Percentiles rank a stretch among this genome's conserved stretches.
phyloP scores from a whole-genome alignment of 192 early-diverging fungal species.

The Funneliformis mosseae region DNA sequence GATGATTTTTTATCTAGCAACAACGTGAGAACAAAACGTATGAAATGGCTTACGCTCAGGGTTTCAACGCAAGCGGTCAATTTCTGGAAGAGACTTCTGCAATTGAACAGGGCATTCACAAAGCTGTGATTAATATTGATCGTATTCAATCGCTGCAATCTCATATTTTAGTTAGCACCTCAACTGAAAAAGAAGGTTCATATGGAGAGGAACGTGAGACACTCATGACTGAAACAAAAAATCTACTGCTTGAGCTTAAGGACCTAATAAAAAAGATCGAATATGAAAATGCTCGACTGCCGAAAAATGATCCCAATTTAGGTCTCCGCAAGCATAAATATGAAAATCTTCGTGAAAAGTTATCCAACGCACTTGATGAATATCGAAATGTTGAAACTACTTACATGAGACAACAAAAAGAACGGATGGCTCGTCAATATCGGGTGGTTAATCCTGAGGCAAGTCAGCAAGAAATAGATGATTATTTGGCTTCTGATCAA shows the following conservation, averaged over 20 bases:
- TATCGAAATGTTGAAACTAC: slow-evolving; percentile 77
- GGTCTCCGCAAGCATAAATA: neutral
- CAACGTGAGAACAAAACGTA: neutral
- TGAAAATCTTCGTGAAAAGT: slow-evolving; percentile 57
- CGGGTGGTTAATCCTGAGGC: slow-evolving; percentile 85
- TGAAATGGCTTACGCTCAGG: neutral
- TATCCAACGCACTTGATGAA: slow-evolving; percentile 66
- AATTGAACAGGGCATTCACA: slow-evolving; percentile 10
- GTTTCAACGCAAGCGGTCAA: neutral
- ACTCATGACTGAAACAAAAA: neutral
- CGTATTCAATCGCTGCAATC: slow-evolving; percentile 21
- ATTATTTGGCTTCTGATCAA: slow-evolving; percentile 53
- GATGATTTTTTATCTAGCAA: neutral
- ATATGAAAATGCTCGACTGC: slow-evolving; percentile 28
- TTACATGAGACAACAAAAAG: slow-evolving; percentile 81
- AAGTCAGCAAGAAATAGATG: slow-evolving; percentile 70
- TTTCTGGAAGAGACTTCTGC: slow-evolving; percentile 15
- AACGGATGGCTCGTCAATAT: slow-evolving; percentile 78
- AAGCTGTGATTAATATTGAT: slow-evolving; percentile 14
- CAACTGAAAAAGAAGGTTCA: neutral
- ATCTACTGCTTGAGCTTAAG: slow-evolving; percentile 17
- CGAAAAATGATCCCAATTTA: neutral
- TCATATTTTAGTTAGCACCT: slow-evolving; percentile 12
- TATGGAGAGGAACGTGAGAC: neutral
- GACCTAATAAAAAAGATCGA: slow-evolving; percentile 30